These are phyloP conservation scores for Colletotrichum sp. DNA, from an alignment of 2,329 filamentous ascomycete species.

Conservation along the genomic window DNA sequence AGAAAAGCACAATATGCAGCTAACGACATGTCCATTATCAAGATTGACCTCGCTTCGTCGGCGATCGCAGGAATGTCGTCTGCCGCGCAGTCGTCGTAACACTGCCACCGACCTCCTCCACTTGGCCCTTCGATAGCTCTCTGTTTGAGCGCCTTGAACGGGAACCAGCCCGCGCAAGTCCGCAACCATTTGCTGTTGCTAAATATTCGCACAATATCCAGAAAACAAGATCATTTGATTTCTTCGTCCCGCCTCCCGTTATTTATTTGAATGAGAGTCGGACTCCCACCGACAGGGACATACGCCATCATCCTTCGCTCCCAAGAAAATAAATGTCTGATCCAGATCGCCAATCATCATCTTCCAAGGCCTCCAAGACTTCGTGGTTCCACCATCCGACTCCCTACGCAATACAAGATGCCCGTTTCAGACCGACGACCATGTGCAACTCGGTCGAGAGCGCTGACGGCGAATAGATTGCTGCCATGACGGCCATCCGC, in stretches of 20 bases:
- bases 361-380: not conserved
- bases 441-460: not conserved
- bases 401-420: not conserved
- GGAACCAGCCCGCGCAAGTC: not conserved
- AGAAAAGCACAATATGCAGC: constrained; percentile 14
- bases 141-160: not conserved
- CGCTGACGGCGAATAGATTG: constrained; percentile 1
- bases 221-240: not conserved
- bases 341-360: not conserved
- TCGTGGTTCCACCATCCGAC: constrained; percentile 1
- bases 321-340: not conserved
- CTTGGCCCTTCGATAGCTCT: not conserved
- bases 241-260: not conserved
- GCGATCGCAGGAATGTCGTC: constrained; percentile 4
- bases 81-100: constrained; percentile 7
- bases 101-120: constrained; percentile 16
- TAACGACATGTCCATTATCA: constrained; percentile 5
- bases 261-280: not conserved
- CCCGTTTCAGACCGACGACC: not conserved
- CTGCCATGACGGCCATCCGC: not conserved
- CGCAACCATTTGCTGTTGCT: not conserved
- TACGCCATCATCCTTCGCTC: not conserved
- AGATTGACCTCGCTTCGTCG: constrained; percentile 11
- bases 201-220: not conserved
- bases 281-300: not conserved